A percentile compares a stretch with the other conserved stretches of the same genome.
Evolutionary conservation across 805 yeast genomes (phyloP).

Genomic region (Candida odintsovae): DNA sequence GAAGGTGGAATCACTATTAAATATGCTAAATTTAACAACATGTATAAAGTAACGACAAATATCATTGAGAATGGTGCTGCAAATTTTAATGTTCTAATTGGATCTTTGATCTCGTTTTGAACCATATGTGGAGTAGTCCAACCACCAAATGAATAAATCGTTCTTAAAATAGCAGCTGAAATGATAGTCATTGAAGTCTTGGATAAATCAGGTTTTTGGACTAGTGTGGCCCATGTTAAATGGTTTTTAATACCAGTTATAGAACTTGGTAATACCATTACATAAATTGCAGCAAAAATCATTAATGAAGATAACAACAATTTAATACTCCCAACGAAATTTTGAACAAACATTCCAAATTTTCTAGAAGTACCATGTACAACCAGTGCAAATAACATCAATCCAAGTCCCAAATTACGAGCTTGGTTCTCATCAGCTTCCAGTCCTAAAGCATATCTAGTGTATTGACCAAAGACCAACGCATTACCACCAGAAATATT

Average conservation of each 20-base stretch:
- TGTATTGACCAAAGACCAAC: conserved; percentile 54
- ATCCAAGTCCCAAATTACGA: conserved; percentile 35
- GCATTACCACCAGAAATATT: conserved; percentile 51
- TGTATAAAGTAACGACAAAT: conserved; percentile 40
- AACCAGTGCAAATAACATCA: conserved; percentile 30
- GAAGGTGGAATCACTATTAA: conserved; percentile 43
- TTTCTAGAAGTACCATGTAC: conserved; percentile 54
- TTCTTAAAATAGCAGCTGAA: conserved; percentile 49
- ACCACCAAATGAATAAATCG: conserved; percentile 51
- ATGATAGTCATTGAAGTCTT: conserved; percentile 36
- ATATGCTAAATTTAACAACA: conserved; percentile 48
- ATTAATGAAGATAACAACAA: conserved; percentile 45
- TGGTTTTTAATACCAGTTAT: conserved; percentile 43
- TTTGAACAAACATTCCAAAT: conserved; percentile 54
- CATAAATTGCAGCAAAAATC: conserved; percentile 50
- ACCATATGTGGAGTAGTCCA: conserved; percentile 57
- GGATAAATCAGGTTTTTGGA: conserved; percentile 23
- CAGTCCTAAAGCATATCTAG: conserved; percentile 36
- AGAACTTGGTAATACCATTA: conserved; percentile 39
- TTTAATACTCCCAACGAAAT: conserved; percentile 55
- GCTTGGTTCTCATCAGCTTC: conserved; percentile 29
- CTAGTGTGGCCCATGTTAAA: conserved; percentile 27
- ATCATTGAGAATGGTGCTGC: conserved; percentile 51
- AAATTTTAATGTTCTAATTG: conserved; percentile 45
- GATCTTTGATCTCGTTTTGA: conserved; percentile 52